Evolutionary conservation across 2,329 filamentous ascomycete species (phyloP), one percentile per base, ranked within the genome.

Genomic region (Pezicula carpinea): DNA sequence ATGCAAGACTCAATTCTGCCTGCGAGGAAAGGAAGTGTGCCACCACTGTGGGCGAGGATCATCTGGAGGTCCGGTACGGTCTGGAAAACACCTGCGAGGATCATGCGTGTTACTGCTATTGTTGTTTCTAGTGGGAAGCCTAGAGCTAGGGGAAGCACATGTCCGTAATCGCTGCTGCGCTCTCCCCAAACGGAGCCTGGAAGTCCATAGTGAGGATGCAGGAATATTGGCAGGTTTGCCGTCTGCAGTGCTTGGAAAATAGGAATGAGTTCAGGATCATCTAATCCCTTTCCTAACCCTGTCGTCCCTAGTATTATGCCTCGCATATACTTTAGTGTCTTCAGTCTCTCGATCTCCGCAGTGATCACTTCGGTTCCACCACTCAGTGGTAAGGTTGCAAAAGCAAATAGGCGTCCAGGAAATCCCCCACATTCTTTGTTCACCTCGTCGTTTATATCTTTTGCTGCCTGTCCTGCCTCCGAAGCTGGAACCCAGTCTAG

Each of bases 81-180:
- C 64, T 95, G 89, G 65, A 93, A 96, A 0, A 95, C 86, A 0
- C 89, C 87, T 0, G 85, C 79, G n/a, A 96, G 72, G 45, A 89
- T 83, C 89, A 96, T 95, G 39, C 91, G 76, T 4, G 87, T 82
- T 2, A 96, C 83, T 0, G 90, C 89, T 57, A 96, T 92, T 1
- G 91, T 96, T 1, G 91, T 96, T 68, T 96, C 91, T 55, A 96
- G 79, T 0, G 91, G 90, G 63, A 96, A 96, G 0, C 91, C 91
- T 3, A 96, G 71, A 0, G 89, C 88, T 0, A 96, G 72, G 0
- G 90, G 87, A 2, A 96, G 74, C 1, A 96, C 89, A 64, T 96
- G 91, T 0, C 91, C 91, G 62, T 95, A 96, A 50, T 85, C 83
- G 34, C 66, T 71, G 0, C 79, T 80, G 6, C 85, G 73, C 0